Evolutionary conservation across 2,329 filamentous ascomycete species (phyloP).

Genomic region (Monilinia laxa): DNA sequence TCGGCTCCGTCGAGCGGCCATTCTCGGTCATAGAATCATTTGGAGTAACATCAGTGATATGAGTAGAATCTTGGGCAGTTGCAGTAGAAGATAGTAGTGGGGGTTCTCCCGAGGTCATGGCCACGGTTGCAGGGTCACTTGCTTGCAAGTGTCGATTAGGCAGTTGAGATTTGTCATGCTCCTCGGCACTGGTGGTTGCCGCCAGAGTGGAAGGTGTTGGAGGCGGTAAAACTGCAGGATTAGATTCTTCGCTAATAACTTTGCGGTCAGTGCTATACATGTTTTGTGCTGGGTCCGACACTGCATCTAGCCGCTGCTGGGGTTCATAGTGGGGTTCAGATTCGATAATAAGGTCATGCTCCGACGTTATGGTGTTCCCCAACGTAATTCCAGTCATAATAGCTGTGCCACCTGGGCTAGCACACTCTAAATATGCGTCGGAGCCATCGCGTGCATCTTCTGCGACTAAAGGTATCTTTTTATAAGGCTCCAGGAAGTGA

Average conservation of each 20-base stretch:
- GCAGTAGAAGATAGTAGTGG: neutral
- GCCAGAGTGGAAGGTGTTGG: neutral
- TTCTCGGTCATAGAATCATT: neutral
- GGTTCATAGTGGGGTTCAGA: neutral
- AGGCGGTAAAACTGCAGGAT: neutral
- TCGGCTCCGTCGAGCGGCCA: neutral
- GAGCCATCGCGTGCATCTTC: conserved; percentile 7
- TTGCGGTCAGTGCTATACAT: neutral
- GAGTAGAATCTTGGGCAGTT: neutral
- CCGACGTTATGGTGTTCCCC: neutral
- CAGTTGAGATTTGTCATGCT: neutral
- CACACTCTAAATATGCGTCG: neutral
- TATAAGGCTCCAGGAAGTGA: conserved; percentile 30
- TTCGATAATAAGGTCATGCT: neutral
- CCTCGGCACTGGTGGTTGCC: neutral
- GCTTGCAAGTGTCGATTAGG: neutral
- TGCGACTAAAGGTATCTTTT: conserved; percentile 22
- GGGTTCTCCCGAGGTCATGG: neutral
- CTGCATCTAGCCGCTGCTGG: neutral
- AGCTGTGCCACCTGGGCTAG: neutral
- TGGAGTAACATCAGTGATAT: neutral
- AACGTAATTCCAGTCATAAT: neutral
- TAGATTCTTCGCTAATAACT: neutral
- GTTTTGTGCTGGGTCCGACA: neutral
- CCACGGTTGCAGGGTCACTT: neutral